Evolutionary conservation across 768 basidiomycete genomes (phyloP).

Genomic region (Amanita polypyramis): DNA sequence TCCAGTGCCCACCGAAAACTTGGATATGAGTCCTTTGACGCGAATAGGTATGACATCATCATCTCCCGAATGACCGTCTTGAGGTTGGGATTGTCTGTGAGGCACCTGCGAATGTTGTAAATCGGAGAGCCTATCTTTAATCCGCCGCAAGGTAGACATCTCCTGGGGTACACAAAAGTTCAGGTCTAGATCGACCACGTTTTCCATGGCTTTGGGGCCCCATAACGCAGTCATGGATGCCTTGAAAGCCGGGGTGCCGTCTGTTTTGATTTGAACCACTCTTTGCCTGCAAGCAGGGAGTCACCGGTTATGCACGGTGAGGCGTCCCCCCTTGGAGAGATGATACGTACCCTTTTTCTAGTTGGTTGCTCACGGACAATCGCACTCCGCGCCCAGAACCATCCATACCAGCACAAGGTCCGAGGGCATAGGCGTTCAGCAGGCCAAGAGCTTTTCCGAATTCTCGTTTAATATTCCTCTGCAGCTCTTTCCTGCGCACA

Average conservation of each 20-base stretch:
- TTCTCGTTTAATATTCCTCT: constrained; percentile 82
- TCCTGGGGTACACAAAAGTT: constrained; percentile 62
- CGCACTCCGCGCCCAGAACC: constrained; percentile 54
- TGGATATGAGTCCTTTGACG: constrained; percentile 77
- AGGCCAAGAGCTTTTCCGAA: constrained; percentile 77
- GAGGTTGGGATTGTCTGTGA: not conserved
- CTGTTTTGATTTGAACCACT: constrained; percentile 60
- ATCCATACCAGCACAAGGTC: constrained; percentile 52
- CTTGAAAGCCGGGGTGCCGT: constrained; percentile 51
- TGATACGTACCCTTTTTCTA: constrained; percentile 54
- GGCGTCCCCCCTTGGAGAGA: not conserved
- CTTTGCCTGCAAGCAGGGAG: constrained; percentile 35
- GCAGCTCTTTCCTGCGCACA: constrained; percentile 86
- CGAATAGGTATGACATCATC: constrained; percentile 30
- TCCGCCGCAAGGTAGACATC: constrained; percentile 31
- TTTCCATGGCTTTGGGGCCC: constrained; percentile 73
- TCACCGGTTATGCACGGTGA: constrained; percentile 1
- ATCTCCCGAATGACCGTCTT: not conserved
- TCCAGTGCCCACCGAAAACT: constrained; percentile 66
- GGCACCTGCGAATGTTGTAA: not conserved
- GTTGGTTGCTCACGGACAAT: constrained; percentile 60
- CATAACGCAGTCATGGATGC: constrained; percentile 68
- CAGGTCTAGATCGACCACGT: constrained; percentile 65
- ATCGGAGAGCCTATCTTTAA: constrained; percentile 16
- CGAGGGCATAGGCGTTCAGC: constrained; percentile 81